Percentiles rank a stretch among this genome's conserved stretches.
Conservation (phyloP, 495 filamentous ascomycete species). For the Baudoinia panamericana region DNA sequence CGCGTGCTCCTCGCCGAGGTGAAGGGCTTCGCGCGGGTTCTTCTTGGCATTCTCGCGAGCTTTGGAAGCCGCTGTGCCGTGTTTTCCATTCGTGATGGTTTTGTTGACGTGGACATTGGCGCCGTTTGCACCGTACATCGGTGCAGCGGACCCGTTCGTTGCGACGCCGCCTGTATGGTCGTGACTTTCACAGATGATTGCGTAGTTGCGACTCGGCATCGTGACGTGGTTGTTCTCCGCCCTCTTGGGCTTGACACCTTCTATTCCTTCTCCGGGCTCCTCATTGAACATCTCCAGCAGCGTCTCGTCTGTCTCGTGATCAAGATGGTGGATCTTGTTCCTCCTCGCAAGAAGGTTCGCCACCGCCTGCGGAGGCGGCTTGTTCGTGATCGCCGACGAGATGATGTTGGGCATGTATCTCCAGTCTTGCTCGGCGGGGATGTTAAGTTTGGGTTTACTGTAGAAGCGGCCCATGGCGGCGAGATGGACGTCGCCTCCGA, state of each 20-base stretch:
- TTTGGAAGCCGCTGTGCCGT: neutral
- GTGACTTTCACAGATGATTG: slow-evolving; percentile 58
- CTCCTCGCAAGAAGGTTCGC: slow-evolving; percentile 71
- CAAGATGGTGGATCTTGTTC: slow-evolving; percentile 90
- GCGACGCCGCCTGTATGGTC: slow-evolving; percentile 3
- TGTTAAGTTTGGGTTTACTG: slow-evolving; percentile 47
- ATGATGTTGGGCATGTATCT: slow-evolving; percentile 66
- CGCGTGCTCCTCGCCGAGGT: slow-evolving; percentile 27
- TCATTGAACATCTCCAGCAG: slow-evolving; percentile 74
- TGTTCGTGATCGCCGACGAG: slow-evolving; percentile 78
- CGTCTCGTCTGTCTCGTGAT: slow-evolving; percentile 74
- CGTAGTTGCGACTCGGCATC: slow-evolving; percentile 84
- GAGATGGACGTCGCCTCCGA: slow-evolving; percentile 69
- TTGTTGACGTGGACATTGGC: slow-evolving; percentile 11
- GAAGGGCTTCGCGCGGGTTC: slow-evolving; percentile 27
- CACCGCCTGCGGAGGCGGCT: slow-evolving; percentile 79
- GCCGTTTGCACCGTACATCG: slow-evolving; percentile 3
- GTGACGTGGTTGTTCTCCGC: slow-evolving; percentile 62
- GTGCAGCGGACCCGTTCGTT: neutral
- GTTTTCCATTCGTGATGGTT: neutral
- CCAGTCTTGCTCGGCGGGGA: slow-evolving; percentile 49
- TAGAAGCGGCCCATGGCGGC: slow-evolving; percentile 67
- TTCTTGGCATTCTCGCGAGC: too few species aligned
- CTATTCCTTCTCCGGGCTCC: slow-evolving; percentile 52
- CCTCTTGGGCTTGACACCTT: slow-evolving; percentile 40